Evolutionary conservation across 768 basidiomycete species (phyloP).

Genomic region (Amyloporia xantha): DNA sequence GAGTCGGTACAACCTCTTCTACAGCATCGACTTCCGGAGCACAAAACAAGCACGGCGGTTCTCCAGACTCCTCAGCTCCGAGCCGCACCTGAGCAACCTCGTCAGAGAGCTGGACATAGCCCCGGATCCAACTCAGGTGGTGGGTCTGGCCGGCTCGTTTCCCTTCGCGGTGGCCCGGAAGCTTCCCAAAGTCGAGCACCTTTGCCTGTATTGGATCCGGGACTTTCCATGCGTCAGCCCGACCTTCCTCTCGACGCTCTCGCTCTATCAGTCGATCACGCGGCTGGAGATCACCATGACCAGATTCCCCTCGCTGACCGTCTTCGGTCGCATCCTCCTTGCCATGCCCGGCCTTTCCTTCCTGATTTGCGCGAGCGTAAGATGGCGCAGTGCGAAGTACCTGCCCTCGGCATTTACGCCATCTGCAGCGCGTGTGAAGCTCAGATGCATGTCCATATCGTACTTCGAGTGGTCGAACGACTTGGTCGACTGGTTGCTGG

Average conservation of each 20-base stretch:
- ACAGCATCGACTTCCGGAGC: background rate
- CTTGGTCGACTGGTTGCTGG: slow-evolving; percentile 2
- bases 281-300: background rate
- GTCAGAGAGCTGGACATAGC: background rate
- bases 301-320: background rate
- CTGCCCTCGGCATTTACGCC: background rate
- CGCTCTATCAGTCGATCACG: background rate
- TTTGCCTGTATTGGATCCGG: background rate
- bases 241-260: background rate
- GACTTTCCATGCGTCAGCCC: background rate
- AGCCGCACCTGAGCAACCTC: background rate
- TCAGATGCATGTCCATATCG: background rate
- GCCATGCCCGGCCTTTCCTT: background rate
- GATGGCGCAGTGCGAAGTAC: background rate
- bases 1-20: slow-evolving; percentile 9
- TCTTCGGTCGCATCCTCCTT: background rate
- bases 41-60: background rate
- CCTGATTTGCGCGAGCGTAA: background rate
- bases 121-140: background rate
- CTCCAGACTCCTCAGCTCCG: background rate
- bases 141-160: background rate
- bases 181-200: background rate
- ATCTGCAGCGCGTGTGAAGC: background rate
- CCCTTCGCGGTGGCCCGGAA: background rate
- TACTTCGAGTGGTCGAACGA: background rate